Conservation (phyloP, 2,329 filamentous ascomycete species). For the Tolypocladium album region DNA sequence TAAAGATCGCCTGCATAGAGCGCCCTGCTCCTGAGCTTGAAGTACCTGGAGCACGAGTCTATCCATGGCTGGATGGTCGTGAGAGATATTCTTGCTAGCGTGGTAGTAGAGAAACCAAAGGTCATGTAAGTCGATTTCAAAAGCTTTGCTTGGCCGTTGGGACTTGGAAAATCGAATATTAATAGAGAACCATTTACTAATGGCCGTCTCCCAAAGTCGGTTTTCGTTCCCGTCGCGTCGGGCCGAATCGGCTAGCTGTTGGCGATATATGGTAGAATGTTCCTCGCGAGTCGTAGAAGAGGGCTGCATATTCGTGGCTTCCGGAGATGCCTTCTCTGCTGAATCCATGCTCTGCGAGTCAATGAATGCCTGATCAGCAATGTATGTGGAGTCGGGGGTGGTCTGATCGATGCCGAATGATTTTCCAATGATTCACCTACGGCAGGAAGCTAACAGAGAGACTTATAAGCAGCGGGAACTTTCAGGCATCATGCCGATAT, state of each 20-base stretch:
- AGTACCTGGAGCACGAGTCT: not conserved
- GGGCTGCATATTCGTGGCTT: not conserved
- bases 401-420: no score
- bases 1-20: not conserved
- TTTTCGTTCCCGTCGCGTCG: not conserved
- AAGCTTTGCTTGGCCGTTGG: not conserved
- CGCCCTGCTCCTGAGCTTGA: not conserved
- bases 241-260: not conserved
- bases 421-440: no score
- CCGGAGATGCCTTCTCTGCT: not conserved
- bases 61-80: not conserved
- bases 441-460: no score
- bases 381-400: not conserved
- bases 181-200: not conserved
- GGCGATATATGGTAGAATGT: not conserved
- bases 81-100: not conserved
- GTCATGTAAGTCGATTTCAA: not conserved
- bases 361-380: not conserved
- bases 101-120: not conserved
- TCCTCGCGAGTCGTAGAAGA: no score
- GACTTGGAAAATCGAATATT: not conserved
- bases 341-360: not conserved
- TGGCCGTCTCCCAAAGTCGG: not conserved
- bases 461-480: no score
- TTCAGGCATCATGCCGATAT: no score